phyloP scores from a whole-genome alignment of 2,329 filamentous ascomycete species.

The Fusarium solani-melongenae region DNA sequence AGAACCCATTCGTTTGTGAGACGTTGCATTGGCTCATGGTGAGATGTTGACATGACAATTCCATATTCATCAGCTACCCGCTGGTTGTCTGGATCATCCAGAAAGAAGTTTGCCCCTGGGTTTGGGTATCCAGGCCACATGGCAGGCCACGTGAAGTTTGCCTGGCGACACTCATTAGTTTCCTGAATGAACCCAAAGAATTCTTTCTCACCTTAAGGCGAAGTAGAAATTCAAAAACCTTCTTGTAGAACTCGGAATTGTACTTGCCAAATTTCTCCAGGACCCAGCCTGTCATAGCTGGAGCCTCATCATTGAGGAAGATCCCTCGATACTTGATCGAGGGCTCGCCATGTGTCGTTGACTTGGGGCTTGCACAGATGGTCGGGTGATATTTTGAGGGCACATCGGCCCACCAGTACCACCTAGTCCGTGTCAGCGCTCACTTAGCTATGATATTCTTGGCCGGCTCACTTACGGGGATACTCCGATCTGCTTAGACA shows the following conservation, averaged over 20 bases:
- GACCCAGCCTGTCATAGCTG: conserved; percentile 65
- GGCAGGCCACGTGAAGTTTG: conserved; percentile 76
- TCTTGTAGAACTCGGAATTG: conserved; percentile 67
- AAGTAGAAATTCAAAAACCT: conserved; percentile 68
- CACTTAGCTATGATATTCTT: accelerated
- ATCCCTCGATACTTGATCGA: conserved; percentile 70
- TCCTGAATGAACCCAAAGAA: accelerated
- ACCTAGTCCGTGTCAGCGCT: not conserved
- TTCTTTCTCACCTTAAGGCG: conserved; percentile 25
- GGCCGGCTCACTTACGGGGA: conserved; percentile 14
- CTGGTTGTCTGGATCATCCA: conserved; percentile 69
- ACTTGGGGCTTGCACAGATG: conserved; percentile 4
- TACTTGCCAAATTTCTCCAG: conserved; percentile 62
- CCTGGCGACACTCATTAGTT: conserved; percentile 45
- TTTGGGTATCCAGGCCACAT: conserved; percentile 67
- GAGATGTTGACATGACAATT: conserved; percentile 24
- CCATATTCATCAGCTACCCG: conserved; percentile 61
- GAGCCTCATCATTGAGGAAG: conserved; percentile 67
- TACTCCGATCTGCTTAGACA: conserved; percentile 29
- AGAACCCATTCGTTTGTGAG: conserved; percentile 32
- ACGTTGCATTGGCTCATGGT: conserved; percentile 33
- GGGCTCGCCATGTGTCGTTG: conserved; percentile 56
- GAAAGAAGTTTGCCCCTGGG: conserved; percentile 67
- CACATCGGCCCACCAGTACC: conserved; percentile 41
- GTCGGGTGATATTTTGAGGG: conserved; percentile 3